Evolutionary conservation across 495 filamentous ascomycete species (phyloP), one percentile per base, ranked within the genome.

Genomic region (Baudoinia panamericana): DNA sequence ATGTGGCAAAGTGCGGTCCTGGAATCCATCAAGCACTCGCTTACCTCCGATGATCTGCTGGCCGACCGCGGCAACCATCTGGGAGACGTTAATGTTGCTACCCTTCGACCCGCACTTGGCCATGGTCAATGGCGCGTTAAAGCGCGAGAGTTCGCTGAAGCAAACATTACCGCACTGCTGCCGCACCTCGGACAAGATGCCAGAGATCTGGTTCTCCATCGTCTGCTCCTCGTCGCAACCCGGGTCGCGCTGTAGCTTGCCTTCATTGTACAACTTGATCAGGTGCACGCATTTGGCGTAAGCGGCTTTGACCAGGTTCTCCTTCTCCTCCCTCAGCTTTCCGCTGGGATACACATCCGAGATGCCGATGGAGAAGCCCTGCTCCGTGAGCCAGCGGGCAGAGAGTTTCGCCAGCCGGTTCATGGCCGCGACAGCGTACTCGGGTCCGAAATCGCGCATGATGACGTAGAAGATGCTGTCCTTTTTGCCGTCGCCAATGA

Each of bases 381-480:
- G 78, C 41, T 93, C 82, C 10, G 81, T 79, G 28, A 97, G 73
- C 65, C 79, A 84, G 52, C 90, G 70, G 2, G 90, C 84, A 29
- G 84, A 93, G 5, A 97, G 63, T 58, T 85, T 92, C 1, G 90
- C 82, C 20, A 97, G 65, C 8, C 90, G 72, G 50, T 94, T 97
- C 90, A 97, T 97, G 19, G 84, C 86, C 38, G 74, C 72, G 0
- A 84, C 86, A 2, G 90, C 87, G 39, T 81, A 76, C 36, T 88
- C 78, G 3, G 88, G 84, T 0, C 92, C 90, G 54, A 78, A 96
- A 60, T 97, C 90, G 59, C 90, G 72, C 45, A 96, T 70, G 51
- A 97, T 87, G 39, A 95, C 81, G 52, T 93, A 97, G 61, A 96
- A 97, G 8, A 97, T 73, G 3, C 84, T 93, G 57, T 93, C 87